Percentiles rank a stretch among this genome's conserved stretches.
These are phyloP conservation scores for Anthoceros angustus DNA, from an alignment of 225 moss, liverwort and hornwort genomes.

Conservation along the genomic window DNA sequence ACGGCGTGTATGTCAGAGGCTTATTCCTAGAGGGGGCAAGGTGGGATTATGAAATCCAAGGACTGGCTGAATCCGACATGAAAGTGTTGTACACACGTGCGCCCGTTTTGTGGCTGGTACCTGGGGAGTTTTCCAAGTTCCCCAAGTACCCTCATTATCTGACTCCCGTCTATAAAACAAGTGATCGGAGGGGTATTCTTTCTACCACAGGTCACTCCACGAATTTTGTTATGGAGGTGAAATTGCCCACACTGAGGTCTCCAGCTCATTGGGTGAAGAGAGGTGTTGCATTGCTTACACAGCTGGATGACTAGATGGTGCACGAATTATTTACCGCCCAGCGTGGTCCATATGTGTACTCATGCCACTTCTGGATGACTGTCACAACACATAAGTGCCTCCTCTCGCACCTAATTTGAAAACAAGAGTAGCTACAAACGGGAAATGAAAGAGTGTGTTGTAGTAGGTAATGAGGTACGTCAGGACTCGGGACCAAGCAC, in stretches of 20 bases:
- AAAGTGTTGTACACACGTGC: conserved; percentile 52
- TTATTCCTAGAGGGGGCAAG: no score
- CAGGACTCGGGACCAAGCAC: no score
- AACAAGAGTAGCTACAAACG: no score
- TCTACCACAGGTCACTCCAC: conserved; percentile 86
- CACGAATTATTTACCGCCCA: neutral
- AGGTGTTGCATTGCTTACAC: conserved; percentile 70
- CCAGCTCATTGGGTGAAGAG: conserved; percentile 67
- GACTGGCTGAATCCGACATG: conserved; percentile 49
- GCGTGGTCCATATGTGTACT: no score
- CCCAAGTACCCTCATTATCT: conserved; percentile 49
- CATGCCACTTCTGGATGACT: no score
- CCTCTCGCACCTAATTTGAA: no score
- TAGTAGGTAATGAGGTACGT: no score
- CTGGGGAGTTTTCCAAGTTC: conserved; percentile 42
- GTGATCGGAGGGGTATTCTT: no score
- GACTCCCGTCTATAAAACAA: no score
- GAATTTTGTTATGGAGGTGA: conserved; percentile 85
- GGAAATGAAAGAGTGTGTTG: no score
- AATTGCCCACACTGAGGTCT: conserved; percentile 35
- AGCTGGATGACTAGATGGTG: conserved; percentile 32
- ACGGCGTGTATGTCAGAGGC: no score
- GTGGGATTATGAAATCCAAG: conserved; percentile 48
- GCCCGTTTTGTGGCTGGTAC: conserved; percentile 66
- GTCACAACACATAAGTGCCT: no score